These are phyloP conservation scores for Passiflora organensis DNA, from an alignment of 345 rosid genomes.

Conservation along the genomic window DNA sequence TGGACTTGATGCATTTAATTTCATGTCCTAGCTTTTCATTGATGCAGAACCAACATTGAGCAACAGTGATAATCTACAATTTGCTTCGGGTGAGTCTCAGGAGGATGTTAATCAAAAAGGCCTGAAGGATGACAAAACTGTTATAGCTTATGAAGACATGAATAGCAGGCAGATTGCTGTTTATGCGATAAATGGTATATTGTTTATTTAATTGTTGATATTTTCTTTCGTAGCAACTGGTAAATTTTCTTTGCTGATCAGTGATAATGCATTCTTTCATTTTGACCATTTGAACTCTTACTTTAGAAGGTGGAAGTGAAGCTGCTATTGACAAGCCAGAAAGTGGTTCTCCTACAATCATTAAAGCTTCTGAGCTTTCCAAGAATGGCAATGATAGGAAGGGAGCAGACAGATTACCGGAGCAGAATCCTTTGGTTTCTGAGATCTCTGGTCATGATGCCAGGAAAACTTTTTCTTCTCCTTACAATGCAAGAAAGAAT, in stretches of 20 bases:
- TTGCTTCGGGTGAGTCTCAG: constrained; percentile 11
- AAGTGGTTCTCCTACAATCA: constrained; percentile 37
- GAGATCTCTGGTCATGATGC: constrained; percentile 19
- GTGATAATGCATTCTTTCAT: constrained; percentile 28
- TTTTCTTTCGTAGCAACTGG: neutral
- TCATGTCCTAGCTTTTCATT: neutral
- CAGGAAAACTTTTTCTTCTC: constrained; percentile 15
- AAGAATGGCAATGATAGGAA: constrained; percentile 30
- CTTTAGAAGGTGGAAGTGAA: constrained; percentile 24
- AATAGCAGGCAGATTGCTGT: constrained; percentile 19
- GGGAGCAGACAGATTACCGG: constrained; percentile 28
- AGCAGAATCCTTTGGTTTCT: constrained; percentile 27
- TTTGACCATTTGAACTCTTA: constrained; percentile 14
- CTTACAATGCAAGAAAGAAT: constrained; percentile 35
- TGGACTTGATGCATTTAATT: neutral
- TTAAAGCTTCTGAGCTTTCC: constrained; percentile 35
- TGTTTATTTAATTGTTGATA: neutral
- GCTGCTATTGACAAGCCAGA: constrained; percentile 37
- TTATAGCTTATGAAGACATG: constrained; percentile 19
- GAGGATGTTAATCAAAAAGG: constrained; percentile 14
- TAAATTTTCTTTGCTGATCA: constrained; percentile 23
- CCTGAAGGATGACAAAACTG: constrained; percentile 17
- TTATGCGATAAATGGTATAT: constrained; percentile 23
- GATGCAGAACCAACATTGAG: constrained; percentile 19
- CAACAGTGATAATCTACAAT: constrained; percentile 8